Conservation (phyloP, 305 asterid species). For the Striga hermonthica region DNA sequence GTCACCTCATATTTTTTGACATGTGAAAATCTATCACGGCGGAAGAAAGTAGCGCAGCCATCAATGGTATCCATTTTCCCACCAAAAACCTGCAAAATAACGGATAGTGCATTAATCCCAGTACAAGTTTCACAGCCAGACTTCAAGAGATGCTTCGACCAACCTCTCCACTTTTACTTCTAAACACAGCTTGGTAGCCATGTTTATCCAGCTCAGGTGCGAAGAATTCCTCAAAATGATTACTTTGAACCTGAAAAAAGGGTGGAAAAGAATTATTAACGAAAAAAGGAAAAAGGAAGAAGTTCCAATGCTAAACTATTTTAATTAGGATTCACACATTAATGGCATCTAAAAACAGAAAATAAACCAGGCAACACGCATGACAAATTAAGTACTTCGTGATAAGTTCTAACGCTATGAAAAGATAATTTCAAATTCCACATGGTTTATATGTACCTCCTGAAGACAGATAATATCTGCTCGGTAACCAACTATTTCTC, state of each 20-base stretch:
- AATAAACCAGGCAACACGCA: background rate
- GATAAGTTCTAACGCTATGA: slow-evolving; percentile 10
- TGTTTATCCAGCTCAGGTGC: slow-evolving; percentile 94
- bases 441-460: slow-evolving; percentile 54
- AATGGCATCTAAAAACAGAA: background rate
- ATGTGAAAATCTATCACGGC: slow-evolving; percentile 92
- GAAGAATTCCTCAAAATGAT: slow-evolving; percentile 82
- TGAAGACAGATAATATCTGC: slow-evolving; percentile 96
- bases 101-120: slow-evolving; percentile 26
- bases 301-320: background rate
- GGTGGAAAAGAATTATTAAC: background rate
- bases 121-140: slow-evolving; percentile 17
- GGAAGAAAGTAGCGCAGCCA: slow-evolving; percentile 95
- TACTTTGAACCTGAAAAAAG: slow-evolving; percentile 66
- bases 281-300: slow-evolving; percentile 41
- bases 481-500: slow-evolving; percentile 86
- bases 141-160: slow-evolving; percentile 33
- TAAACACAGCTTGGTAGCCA: slow-evolving; percentile 86
- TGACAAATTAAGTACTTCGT: background rate
- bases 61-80: slow-evolving; percentile 60
- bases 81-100: slow-evolving; percentile 52
- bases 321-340: background rate
- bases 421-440: slow-evolving; percentile 16
- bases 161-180: slow-evolving; percentile 85
- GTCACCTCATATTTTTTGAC: slow-evolving; percentile 91